Conservation (phyloP, 352 stramenopile genomes). For the Globisporangium uncinulatum region DNA sequence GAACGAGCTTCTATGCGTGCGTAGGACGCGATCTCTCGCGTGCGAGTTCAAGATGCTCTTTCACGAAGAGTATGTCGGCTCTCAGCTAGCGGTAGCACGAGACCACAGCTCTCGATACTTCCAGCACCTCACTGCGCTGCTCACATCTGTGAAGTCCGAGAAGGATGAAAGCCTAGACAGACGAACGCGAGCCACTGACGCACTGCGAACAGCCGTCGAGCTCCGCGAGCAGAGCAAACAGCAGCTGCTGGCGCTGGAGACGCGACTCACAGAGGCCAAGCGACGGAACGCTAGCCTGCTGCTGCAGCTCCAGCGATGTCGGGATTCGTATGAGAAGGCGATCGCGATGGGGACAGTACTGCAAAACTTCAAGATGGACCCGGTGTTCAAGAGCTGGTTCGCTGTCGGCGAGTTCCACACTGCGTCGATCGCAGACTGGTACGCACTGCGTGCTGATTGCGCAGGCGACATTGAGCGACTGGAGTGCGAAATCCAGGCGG, state of each 20-base stretch:
- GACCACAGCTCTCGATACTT: conserved; percentile 5
- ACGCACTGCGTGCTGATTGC: conserved; percentile 19
- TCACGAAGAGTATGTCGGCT: conserved; percentile 10
- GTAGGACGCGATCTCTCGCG: conserved; percentile 5
- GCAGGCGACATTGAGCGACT: conserved; percentile 19
- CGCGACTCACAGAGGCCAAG: conserved; percentile 15
- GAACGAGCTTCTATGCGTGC: conserved; percentile 4
- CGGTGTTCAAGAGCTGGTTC: conserved; percentile 30
- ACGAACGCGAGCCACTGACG: conserved; percentile 4
- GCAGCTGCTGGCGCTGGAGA: conserved; percentile 12
- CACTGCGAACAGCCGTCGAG: conserved; percentile 12
- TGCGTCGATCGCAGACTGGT: conserved; percentile 19
- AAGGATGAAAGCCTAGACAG: conserved; percentile 14
- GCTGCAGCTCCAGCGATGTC: conserved; percentile 16
- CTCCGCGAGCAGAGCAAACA: conserved; percentile 18
- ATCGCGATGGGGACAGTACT: conserved; percentile 15
- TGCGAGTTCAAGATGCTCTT: conserved; percentile 23
- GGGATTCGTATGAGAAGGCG: conserved; percentile 21
- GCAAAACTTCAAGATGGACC: conserved; percentile 30
- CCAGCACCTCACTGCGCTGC: conserved; percentile 4
- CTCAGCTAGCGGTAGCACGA: conserved; percentile 13
- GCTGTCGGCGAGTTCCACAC: conserved; percentile 28
- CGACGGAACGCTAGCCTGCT: conserved; percentile 17
- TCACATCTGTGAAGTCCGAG: not conserved
- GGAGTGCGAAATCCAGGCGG: conserved; percentile 15